Evolutionary conservation across 73 alveolate species (phyloP).

Genomic region (Tetrahymena malaccensis): DNA sequence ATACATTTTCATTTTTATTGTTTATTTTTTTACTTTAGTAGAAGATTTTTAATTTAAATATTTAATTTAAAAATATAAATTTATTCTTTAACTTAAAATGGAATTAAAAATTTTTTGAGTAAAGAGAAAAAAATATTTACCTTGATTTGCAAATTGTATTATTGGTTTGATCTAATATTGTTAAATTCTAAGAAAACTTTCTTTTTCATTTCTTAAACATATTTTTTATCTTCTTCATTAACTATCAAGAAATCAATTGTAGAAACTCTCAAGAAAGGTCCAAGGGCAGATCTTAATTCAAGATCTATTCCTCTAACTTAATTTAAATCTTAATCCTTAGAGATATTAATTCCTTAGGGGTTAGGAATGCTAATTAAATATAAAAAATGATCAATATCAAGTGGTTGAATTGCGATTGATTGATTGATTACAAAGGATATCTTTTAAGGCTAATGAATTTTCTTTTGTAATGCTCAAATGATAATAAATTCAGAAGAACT

Average conservation of each 20-base stretch:
- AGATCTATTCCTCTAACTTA: neutral
- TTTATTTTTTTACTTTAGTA: too few relatives aligned
- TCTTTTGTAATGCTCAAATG: neutral
- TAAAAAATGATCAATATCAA: neutral
- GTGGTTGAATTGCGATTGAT: neutral
- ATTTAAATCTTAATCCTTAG: neutral
- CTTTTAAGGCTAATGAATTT: neutral
- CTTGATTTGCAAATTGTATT: neutral
- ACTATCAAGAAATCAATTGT: neutral
- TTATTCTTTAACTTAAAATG: neutral
- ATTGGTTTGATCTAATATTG: neutral
- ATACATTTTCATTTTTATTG: too few relatives aligned
- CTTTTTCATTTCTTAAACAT: neutral
- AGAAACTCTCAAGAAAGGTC: neutral
- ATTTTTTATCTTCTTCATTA: neutral
- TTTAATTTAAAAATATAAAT: too few relatives aligned
- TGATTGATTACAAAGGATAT: neutral
- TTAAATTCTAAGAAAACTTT: neutral
- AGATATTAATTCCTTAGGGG: neutral
- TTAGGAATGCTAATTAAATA: neutral
- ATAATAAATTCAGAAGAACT: neutral
- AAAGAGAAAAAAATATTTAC: neutral
- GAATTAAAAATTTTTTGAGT: too few relatives aligned
- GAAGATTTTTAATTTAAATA: too few relatives aligned
- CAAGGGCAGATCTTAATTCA: neutral